phyloP scores from a whole-genome alignment of 257 asterid genomes.

The Nicotiana paniculata region DNA sequence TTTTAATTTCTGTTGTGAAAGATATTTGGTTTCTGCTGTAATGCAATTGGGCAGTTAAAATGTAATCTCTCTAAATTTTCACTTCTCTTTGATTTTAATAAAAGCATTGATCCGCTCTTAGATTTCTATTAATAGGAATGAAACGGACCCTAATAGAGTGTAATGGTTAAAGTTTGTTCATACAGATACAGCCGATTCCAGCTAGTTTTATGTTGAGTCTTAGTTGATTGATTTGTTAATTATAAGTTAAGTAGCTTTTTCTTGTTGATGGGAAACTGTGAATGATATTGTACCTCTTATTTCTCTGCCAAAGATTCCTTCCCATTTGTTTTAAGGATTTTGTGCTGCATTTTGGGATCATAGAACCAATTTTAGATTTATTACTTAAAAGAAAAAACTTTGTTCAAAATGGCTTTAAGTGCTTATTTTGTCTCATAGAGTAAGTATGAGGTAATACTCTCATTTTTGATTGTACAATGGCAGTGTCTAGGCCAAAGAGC shows the following conservation, averaged over 20 bases:
- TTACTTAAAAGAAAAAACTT: neutral
- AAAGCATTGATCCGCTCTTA: neutral
- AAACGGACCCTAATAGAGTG: neutral
- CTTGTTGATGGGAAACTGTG: neutral
- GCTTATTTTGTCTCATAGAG: neutral
- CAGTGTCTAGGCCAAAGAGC: slow-evolving; percentile 34
- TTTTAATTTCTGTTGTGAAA: neutral
- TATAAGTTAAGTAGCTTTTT: neutral
- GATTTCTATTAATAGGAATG: neutral
- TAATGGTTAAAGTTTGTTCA: neutral
- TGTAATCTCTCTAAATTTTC: neutral
- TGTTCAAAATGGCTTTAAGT: neutral
- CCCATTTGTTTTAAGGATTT: neutral
- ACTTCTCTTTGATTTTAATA: neutral
- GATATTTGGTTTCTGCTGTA: neutral
- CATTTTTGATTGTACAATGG: slow-evolving; percentile 16
- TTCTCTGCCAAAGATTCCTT: neutral
- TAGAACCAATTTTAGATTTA: neutral
- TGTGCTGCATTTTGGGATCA: neutral
- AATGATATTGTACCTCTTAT: neutral
- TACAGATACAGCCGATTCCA: neutral
- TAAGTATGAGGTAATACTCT: slow-evolving; percentile 9
- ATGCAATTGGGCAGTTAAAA: neutral
- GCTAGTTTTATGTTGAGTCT: neutral
- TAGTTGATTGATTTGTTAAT: neutral